phyloP scores from a whole-genome alignment of 495 filamentous ascomycete species.

The Polyplosphaeria fusca region DNA sequence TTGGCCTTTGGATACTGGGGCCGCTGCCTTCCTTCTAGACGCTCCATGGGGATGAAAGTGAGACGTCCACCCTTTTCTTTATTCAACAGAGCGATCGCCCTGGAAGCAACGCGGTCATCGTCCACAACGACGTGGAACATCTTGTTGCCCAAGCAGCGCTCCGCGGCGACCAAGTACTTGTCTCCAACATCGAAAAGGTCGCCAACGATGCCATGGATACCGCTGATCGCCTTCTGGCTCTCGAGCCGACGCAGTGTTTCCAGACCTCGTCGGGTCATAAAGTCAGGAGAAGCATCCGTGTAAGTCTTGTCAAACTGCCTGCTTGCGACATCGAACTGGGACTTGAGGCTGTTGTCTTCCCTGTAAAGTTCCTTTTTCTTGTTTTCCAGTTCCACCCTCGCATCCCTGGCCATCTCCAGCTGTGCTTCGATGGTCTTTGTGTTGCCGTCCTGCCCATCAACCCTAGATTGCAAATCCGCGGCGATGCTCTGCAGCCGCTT shows the following conservation, averaged over 20 bases:
- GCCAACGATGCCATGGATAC: constrained; percentile 89
- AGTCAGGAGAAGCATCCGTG: constrained; percentile 73
- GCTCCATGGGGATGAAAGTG: constrained; percentile 91
- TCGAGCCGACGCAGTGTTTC: constrained; percentile 78
- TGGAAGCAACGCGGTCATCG: constrained; percentile 80
- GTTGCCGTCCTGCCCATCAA: constrained; percentile 74
- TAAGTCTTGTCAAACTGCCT: constrained; percentile 68
- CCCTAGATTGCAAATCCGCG: constrained; percentile 62
- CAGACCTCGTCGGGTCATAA: constrained; percentile 77
- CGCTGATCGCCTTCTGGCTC: constrained; percentile 68
- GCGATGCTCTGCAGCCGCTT: constrained; percentile 68
- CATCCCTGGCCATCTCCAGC: constrained; percentile 74
- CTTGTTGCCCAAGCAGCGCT: constrained; percentile 87
- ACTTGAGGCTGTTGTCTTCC: constrained; percentile 82
- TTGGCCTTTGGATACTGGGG: constrained; percentile 76
- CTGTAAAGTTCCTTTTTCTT: constrained; percentile 87
- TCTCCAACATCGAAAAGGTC: constrained; percentile 84
- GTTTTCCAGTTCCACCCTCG: constrained; percentile 74
- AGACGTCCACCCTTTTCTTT: constrained; percentile 79
- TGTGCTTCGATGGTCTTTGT: constrained; percentile 67
- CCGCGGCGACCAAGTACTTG: constrained; percentile 83
- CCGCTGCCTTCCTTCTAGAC: constrained; percentile 59
- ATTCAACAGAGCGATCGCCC: constrained; percentile 73
- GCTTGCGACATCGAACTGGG: constrained; percentile 68
- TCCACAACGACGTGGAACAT: constrained; percentile 97